Base-by-base conservation (phyloP, 495 filamentous ascomycete species). In the Xylaria flabelliformis region DNA sequence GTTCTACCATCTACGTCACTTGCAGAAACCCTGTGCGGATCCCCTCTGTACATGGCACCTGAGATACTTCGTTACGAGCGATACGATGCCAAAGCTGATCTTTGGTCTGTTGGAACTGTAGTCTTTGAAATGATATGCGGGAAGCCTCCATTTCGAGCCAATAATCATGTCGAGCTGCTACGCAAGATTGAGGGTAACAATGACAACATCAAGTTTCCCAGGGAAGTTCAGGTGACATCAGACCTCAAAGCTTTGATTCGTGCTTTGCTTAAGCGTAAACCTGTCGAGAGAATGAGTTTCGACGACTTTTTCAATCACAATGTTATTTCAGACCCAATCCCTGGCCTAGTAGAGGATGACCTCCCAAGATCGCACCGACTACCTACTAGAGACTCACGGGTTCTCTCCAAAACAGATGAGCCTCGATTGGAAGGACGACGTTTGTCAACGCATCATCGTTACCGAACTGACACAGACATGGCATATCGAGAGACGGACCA, bases 1-100 rank as follows among this genome's bases (percentile, higher is more conserved):
- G 93, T 95, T 56, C 83, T 99, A 59, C 95, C 95, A 8, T 87
- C 91, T 12, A 95, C 95, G 1, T 93, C 95, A 2, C 85, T 99
- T 55, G 96, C 96, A 9, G 96, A 99, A 78, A 99, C 96, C 3
- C 86, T 99, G 7, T 99, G 96, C 80, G 96, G 96, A 42, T 99
- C 96, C n/a, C 96, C 96, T 17, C 86, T 99, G 32, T 99, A 99
- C 82, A 99, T 99, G 96, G 96, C 96, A 1, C 96, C 96, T 2
- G 96, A 99, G 82, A 99, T 99, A 71, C 88, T 99, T 53, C 90
- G 95, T 53, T 99, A 98, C 75, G 95, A 99, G 79, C 95, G 94
- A 79, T 99, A 99, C 80, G 95, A 97, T 83, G 94, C 95, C 56
- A 97, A 95, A 78, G 96, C 94, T 51, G 96, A 99, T 84, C 83